Percentiles rank a stretch among this genome's conserved stretches.
phyloP scores from a whole-genome alignment of 2,329 filamentous ascomycete species.

The Chrysoporthe puriensis region DNA sequence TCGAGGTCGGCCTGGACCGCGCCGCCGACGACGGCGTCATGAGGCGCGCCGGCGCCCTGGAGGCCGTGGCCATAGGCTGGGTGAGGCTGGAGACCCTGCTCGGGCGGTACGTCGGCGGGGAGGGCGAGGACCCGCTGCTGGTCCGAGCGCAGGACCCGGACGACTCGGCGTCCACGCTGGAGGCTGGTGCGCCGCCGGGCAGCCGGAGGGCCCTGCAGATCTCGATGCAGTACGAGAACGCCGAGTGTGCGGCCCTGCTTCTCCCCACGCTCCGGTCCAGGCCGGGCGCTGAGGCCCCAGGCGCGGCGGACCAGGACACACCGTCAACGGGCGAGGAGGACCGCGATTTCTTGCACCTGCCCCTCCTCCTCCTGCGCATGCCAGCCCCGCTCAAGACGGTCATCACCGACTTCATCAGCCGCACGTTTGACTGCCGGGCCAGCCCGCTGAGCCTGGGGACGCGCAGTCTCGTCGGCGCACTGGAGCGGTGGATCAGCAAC shows the following conservation, averaged over 20 bases:
- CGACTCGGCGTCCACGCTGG: constrained; percentile 20
- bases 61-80: constrained; percentile 53
- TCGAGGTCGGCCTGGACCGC: constrained; percentile 55
- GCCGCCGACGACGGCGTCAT: constrained; percentile 43
- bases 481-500: constrained; percentile 55
- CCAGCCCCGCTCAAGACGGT: constrained; percentile 54
- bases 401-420: constrained; percentile 55
- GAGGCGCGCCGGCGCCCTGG: constrained; percentile 48
- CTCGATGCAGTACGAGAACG: constrained; percentile 57
- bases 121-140: constrained; percentile 11
- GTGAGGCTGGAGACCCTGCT: constrained; percentile 40
- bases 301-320: background rate
- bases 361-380: constrained; percentile 60
- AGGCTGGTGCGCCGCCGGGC: constrained; percentile 26
- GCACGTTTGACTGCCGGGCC: constrained; percentile 60
- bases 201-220: constrained; percentile 46
- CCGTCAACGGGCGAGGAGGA: constrained; percentile 13
- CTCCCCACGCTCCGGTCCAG: constrained; percentile 42
- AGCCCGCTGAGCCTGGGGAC: constrained; percentile 54
- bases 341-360: constrained; percentile 49
- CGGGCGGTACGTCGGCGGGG: constrained; percentile 35
- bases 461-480: constrained; percentile 51
- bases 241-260: constrained; percentile 54
- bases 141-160: constrained; percentile 15
- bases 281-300: background rate